Evolutionary conservation across 1,139 yeast species (phyloP).

Genomic region (Candida sojae): DNA sequence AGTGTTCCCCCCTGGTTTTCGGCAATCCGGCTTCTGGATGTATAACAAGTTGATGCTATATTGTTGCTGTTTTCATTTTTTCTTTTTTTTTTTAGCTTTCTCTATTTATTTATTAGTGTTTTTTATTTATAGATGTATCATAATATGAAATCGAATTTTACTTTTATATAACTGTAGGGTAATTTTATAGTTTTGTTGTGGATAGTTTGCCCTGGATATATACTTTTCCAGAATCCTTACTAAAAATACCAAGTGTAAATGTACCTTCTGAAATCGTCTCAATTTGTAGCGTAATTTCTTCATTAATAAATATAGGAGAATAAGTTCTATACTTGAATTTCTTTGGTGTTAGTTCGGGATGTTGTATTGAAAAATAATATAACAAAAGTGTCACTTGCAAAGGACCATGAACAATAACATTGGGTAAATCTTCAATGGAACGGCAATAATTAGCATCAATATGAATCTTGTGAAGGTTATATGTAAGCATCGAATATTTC

Average conservation of each 20-base stretch:
- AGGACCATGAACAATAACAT: conserved; percentile 80
- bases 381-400: conserved; percentile 61
- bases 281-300: conserved; percentile 11
- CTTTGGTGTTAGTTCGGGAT: conserved; percentile 19
- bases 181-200: background rate
- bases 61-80: too few relatives aligned
- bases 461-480: conserved; percentile 84
- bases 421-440: conserved; percentile 58
- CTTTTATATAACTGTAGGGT: background rate
- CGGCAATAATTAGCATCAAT: conserved; percentile 58
- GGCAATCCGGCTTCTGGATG: too few relatives aligned
- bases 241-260: conserved; percentile 10
- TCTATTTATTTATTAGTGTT: too few relatives aligned
- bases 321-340: conserved; percentile 50
- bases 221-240: conserved; percentile 7
- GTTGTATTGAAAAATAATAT: conserved; percentile 42
- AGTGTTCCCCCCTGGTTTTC: too few relatives aligned
- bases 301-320: conserved; percentile 33
- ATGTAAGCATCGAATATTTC: conserved; percentile 71
- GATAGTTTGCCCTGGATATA: conserved; percentile 13
- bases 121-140: too few relatives aligned
- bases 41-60: too few relatives aligned
- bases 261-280: background rate
- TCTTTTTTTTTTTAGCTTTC: too few relatives aligned
- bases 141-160: background rate